Evolutionary conservation across 257 asterid species (phyloP).

Genomic region (Solanum etuberosum): DNA sequence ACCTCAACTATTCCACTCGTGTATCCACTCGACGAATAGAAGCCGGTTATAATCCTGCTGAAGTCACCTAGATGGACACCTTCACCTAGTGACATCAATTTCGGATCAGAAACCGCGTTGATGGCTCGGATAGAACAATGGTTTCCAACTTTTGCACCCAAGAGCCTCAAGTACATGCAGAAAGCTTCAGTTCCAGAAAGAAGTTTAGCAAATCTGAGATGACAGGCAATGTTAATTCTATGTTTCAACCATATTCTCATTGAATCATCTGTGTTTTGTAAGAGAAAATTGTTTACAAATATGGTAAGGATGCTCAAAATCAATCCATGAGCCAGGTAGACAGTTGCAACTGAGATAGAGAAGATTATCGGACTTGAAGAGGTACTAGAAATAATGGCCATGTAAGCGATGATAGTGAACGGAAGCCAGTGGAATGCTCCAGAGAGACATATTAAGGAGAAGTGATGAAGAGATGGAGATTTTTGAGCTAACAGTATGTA

Average conservation of each 20-base stretch:
- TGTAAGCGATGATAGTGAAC: constrained; percentile 41
- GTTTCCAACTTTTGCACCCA: constrained; percentile 66
- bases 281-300: constrained; percentile 14
- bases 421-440: constrained; percentile 89
- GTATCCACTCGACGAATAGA: constrained; percentile 45
- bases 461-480: constrained; percentile 30
- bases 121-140: constrained; percentile 75
- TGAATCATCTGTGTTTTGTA: constrained; percentile 18
- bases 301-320: constrained; percentile 39
- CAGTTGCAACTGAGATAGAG: constrained; percentile 30
- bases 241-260: constrained; percentile 48
- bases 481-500: constrained; percentile 19
- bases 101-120: constrained; percentile 56
- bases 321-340: constrained; percentile 57
- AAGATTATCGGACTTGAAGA: constrained; percentile 27
- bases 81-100: constrained; percentile 36
- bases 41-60: constrained; percentile 57
- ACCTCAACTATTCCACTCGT: constrained; percentile 40
- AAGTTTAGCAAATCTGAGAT: constrained; percentile 69
- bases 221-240: constrained; percentile 41
- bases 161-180: constrained; percentile 54
- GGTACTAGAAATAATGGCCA: constrained; percentile 18
- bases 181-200: constrained; percentile 90
- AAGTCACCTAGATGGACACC: constrained; percentile 89
- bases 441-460: constrained; percentile 41